Evolutionary conservation across 176 grass and related monocot species (phyloP), one percentile per base, ranked within the genome.

Genomic region (Eragrostis curvula): DNA sequence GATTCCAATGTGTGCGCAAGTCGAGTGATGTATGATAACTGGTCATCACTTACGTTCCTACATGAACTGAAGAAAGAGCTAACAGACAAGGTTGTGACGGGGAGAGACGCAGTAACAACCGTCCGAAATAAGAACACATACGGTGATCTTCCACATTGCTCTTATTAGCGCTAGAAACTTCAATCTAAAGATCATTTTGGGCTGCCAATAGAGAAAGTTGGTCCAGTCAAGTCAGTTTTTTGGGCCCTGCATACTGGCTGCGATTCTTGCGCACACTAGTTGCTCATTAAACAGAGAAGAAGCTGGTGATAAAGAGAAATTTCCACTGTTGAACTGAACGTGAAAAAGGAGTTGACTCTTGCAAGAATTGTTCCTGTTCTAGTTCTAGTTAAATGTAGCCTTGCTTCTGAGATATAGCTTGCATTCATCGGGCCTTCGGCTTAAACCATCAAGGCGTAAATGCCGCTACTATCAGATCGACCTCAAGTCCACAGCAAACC

Each of bases 1-100:
- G 56, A 71, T 58, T 72, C 79, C 79, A 15, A 70, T 69, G 78
- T 44, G 78, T 20, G 25, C 15, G 12, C 61, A 36, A 36, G 5
- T 30, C 15, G 55, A 24, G 55, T 58, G 21, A n/a, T 56, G 6
- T 6, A 58, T 58, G 21, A 16, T 58, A 24, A 58, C 55, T 21
- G n/a, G 24, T 8, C 20, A 2, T 56, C 7, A 20, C 9, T 5
- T 18, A 9, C 52, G 18, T 7, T 55, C n/a, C n/a, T 36, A 36
- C 32, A 9, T 56, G 18, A 59, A 25, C 56, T 59, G 56, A 59
- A 58, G 8, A 8, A 59, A 9, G 43, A 45, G 8, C 32, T 36
- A 36, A 36, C 2, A 2, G 56, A 59, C 2, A 5, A 24, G n/a
- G n/a, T 4, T 3, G 56, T 11, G 52, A n/a, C 3, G 43, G 32